Base-by-base conservation (phyloP, 129 eudicot species). In the Artemisia argyi region DNA sequence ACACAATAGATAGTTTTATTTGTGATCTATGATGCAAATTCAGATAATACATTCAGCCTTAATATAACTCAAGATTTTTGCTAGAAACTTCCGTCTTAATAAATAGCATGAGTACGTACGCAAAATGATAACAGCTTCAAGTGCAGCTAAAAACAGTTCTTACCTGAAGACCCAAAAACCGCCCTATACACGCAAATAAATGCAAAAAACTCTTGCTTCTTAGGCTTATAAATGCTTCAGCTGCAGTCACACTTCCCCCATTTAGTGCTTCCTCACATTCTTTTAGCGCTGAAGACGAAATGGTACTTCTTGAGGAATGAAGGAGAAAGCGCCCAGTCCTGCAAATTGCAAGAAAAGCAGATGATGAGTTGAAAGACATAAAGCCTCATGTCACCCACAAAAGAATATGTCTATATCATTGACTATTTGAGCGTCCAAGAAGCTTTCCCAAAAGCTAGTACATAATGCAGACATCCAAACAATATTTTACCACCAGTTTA, bases 141-240 rank as follows among this genome's bases (percentile, higher is more conserved):
- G 4, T 11, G 65, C 18, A 58, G 22, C 65, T 32, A 35, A 63
- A 9, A 30, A 67, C 63, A 61, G 61, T 69, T 60, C 17, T 70
- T 87, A 95, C 99, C 97, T 95, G 82, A 68, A 95, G 96, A 59
- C 99, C 99, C 61, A 95, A 84, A 76, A 86, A 95, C 81, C 89
- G 86, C 53, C 97, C 97, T 42, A 90, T 83, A 69, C 90, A 85
- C 56, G 97, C 96, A 86, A 86, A 95, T 72, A 95, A 82, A 83
- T 91, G 95, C 78, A 95, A 72, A 61, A 91, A 81, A 61, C 94
- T 86, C 80, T 81, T 91, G 77, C 88, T 88, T 80, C 94, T 85
- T 83, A 95, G 80, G 85, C 74, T 86, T 53, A 82, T 83, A 74
- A 95, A 91, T 24, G 86, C 94, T 76, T 88, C 92, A 48, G 88